Base-by-base conservation (phyloP, 78 protist genomes). In the Cavenderia fasciculata region DNA sequence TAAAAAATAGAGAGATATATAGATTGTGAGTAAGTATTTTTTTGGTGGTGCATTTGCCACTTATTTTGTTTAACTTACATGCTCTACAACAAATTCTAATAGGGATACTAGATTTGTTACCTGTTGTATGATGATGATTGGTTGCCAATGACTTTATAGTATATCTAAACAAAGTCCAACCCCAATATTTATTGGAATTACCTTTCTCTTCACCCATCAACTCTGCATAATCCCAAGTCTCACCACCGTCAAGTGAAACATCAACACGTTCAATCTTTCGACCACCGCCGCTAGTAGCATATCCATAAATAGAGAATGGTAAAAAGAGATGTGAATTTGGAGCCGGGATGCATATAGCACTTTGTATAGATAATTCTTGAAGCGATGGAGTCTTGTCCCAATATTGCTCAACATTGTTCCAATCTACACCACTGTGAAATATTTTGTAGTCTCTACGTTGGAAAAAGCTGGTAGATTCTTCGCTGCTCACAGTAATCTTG, bases 181-280 rank as follows among this genome's bases (percentile, higher is more conserved):
- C 95, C 97, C 97, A 96, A 66, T 93, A 78, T 36, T 72, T 59
- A n/a, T 33, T 43, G 16, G 29, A 31, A n/a, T 40, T 49, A 41
- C 87, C 85, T 71, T 63, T 62, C 19, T 59, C 72, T 27, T 70
- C 92, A 56, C 63, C 66, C 47, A 49, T 19, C 25, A 90, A 44
- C 14, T 71, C 85, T 2, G 96, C 94, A 27, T 54, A 46, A 4
- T 47, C 59, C 96, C 97, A 97, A n/a, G 94, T 72, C 36, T 65
- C 66, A 29, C 97, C 97, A 46, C 87, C 94, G 44, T 95, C 97
- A 0, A 82, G 46, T 5, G 96, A 87, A 23, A 96, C 86, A 43
- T 97, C 98, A 33, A 97, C 98, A 51, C 98, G 92, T 33, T 85
- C 93, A n/a, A 97, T 66, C 47, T 95, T 94, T 56, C 96, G 68